Conservation (phyloP, 1,284 basidiomycete genomes). For the Moniliella sp. region DNA sequence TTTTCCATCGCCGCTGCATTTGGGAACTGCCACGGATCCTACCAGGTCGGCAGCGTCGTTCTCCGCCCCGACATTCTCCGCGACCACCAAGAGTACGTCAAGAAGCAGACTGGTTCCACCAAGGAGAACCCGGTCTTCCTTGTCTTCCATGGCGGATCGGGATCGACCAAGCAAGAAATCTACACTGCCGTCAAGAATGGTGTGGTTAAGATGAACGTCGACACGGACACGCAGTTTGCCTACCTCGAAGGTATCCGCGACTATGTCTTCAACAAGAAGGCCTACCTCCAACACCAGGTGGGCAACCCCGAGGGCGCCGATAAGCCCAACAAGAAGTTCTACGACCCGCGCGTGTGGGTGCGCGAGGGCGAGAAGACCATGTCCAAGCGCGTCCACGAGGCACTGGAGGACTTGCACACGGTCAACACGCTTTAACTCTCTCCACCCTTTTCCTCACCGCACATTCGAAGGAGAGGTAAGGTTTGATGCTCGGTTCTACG, state of each 20-base stretch:
- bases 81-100: slow-evolving; percentile 69
- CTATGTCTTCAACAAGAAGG: slow-evolving; percentile 32
- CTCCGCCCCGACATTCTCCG: slow-evolving; percentile 75
- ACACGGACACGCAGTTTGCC: slow-evolving; percentile 63
- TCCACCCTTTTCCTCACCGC: too few relatives aligned
- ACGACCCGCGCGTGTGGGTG: slow-evolving; percentile 60
- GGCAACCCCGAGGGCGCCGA: slow-evolving; percentile 31
- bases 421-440: slow-evolving; percentile 21
- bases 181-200: slow-evolving; percentile 74
- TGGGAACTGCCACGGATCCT: slow-evolving; percentile 60
- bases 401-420: slow-evolving; percentile 60
- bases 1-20: slow-evolving; percentile 94
- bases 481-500: too few relatives aligned
- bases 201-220: slow-evolving; percentile 38
- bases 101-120: slow-evolving; percentile 47
- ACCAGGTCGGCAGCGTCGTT: slow-evolving; percentile 43
- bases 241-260: slow-evolving; percentile 59
- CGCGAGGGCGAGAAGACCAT: slow-evolving; percentile 96
- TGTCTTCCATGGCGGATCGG: slow-evolving; percentile 99
- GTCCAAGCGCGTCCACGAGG: slow-evolving; percentile 63
- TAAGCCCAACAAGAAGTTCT: slow-evolving; percentile 34
- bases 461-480: too few relatives aligned
- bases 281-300: slow-evolving; percentile 30
- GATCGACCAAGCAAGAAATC: slow-evolving; percentile 91
- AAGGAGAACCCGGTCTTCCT: slow-evolving; percentile 53